Evolutionary conservation across 2,329 filamentous ascomycete species (phyloP).

Genomic region (Falciphora oryzae): DNA sequence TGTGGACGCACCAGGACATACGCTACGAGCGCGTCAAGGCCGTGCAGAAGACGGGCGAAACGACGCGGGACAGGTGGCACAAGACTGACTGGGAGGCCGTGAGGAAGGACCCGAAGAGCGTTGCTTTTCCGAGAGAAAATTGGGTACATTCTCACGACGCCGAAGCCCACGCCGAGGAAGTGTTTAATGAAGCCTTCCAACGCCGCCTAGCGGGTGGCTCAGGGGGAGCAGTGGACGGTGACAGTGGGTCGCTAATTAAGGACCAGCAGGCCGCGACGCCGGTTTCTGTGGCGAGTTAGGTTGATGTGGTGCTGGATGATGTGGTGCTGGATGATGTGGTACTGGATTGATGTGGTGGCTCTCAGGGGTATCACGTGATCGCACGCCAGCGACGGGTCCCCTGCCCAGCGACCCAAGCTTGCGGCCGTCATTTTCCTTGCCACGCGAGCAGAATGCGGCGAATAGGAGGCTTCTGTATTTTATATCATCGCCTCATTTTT

Average conservation of each 20-base stretch:
- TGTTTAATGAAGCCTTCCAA: slow-evolving; percentile 28
- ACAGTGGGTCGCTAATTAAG: not conserved
- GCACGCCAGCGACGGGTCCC: too few relatives aligned
- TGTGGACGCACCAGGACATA: slow-evolving; percentile 39
- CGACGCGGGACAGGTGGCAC: slow-evolving; percentile 47
- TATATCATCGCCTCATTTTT: too few relatives aligned
- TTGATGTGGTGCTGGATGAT: not conserved
- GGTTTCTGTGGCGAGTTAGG: not conserved
- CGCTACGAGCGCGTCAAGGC: slow-evolving; percentile 40
- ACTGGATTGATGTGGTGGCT: too few relatives aligned
- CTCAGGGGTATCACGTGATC: too few relatives aligned
- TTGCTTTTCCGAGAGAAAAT: slow-evolving; percentile 42
- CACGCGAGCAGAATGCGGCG: too few relatives aligned
- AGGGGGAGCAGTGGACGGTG: not conserved
- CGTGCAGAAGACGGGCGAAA: slow-evolving; percentile 46
- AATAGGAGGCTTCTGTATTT: too few relatives aligned
- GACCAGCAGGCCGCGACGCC: not conserved
- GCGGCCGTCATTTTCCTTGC: too few relatives aligned
- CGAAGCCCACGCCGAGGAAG: slow-evolving; percentile 36
- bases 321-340: not conserved
- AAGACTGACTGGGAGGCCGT: slow-evolving; percentile 47
- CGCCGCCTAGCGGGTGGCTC: not conserved
- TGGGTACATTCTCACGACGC: slow-evolving; percentile 49
- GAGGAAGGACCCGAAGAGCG: slow-evolving; percentile 38
- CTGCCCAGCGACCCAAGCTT: too few relatives aligned